phyloP scores from a whole-genome alignment of 23 red algal species.

The Gracilaria caudata region DNA sequence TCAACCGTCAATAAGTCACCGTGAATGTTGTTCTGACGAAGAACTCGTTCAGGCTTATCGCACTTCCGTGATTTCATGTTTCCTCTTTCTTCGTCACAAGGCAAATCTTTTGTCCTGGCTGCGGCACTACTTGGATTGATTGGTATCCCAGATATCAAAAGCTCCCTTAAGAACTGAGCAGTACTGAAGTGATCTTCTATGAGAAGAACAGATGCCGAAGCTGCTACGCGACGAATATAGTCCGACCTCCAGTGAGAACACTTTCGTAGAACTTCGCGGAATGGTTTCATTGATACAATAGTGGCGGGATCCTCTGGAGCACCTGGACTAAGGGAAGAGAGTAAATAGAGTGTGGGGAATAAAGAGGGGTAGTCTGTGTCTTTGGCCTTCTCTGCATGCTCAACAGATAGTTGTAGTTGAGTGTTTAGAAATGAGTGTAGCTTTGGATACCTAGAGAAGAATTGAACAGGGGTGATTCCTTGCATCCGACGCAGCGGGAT shows the following conservation, averaged over 20 bases:
- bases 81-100: not conserved
- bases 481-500: constrained; percentile 11
- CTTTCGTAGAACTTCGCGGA: constrained; percentile 27
- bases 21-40: constrained; percentile 59
- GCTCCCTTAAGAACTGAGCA: not conserved
- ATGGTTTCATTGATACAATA: constrained; percentile 50
- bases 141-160: not conserved
- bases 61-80: not conserved
- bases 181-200: constrained; percentile 42
- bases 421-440: constrained; percentile 52
- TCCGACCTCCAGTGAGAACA: constrained; percentile 54
- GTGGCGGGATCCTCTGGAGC: constrained; percentile 39
- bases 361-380: constrained; percentile 28
- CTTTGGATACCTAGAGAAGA: constrained; percentile 62
- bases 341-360: constrained; percentile 55
- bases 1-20: constrained; percentile 45
- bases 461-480: constrained; percentile 41
- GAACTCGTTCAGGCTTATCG: not conserved
- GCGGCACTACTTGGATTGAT: not conserved
- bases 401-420: constrained; percentile 38
- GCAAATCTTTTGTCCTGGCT: not conserved
- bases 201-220: constrained; percentile 51
- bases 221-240: constrained; percentile 59
- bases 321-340: constrained; percentile 42
- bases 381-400: constrained; percentile 17